Evolutionary conservation across 768 basidiomycete genomes (phyloP).

Genomic region (Mycena kentingensis): DNA sequence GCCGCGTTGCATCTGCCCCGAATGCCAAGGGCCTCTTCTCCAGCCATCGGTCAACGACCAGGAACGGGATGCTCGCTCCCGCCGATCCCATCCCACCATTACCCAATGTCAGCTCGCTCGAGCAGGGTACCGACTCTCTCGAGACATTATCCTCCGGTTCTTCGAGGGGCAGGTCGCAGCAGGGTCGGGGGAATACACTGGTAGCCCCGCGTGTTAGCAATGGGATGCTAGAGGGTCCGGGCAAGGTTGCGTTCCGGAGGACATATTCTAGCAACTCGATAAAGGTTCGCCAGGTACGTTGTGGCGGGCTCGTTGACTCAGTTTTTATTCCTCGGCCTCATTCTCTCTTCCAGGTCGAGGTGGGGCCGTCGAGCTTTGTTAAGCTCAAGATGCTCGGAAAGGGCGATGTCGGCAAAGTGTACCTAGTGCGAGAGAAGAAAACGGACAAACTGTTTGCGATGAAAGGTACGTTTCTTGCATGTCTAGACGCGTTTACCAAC

Average conservation of each 20-base stretch:
- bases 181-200: conserved; percentile 40
- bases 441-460: conserved; percentile 94
- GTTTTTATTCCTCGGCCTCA: background rate
- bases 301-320: conserved; percentile 10
- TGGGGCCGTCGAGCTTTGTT: conserved; percentile 89
- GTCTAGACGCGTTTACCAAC: conserved; percentile 25
- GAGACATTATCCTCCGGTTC: conserved; percentile 81
- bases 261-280: conserved; percentile 99
- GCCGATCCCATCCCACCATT: conserved; percentile 59
- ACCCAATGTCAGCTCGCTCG: conserved; percentile 51
- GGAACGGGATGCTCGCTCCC: conserved; percentile 79
- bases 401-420: conserved; percentile 98
- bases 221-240: conserved; percentile 50
- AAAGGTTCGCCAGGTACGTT: conserved; percentile 81
- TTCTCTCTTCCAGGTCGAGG: conserved; percentile 71
- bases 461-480: conserved; percentile 73
- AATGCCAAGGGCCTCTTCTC: conserved; percentile 92
- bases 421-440: conserved; percentile 98
- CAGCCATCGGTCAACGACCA: conserved; percentile 62
- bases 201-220: conserved; percentile 47
- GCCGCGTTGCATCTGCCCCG: conserved; percentile 94
- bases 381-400: conserved; percentile 99
- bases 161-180: conserved; percentile 55
- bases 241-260: conserved; percentile 78
- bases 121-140: conserved; percentile 68